Conservation (phyloP, 768 basidiomycete species). For the Ramaria rubella region DNA sequence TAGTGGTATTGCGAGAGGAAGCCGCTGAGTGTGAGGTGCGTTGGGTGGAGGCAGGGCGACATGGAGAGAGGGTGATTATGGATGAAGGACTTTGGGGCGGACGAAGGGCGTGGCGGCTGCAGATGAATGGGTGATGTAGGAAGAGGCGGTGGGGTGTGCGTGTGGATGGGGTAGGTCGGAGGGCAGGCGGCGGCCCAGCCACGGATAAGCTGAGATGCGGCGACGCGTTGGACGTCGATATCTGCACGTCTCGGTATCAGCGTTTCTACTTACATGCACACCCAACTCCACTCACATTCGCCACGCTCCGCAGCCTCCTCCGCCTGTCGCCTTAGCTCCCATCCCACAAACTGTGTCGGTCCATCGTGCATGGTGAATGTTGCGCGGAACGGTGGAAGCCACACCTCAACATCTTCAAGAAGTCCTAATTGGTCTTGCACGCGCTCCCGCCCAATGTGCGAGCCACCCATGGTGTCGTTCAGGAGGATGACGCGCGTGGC, state of each 20-base stretch:
- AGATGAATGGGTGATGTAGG: not conserved
- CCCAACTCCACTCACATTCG: conserved; percentile 22
- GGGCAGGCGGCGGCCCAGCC: conserved; percentile 30
- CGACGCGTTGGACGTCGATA: not conserved
- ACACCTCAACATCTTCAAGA: conserved; percentile 33
- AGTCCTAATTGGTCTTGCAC: conserved; percentile 28
- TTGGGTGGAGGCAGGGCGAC: conserved; percentile 45
- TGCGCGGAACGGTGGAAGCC: conserved; percentile 40
- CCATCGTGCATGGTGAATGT: conserved; percentile 40
- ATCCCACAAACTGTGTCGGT: conserved; percentile 34
- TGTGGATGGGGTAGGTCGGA: conserved; percentile 1
- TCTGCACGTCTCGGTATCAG: not conserved
- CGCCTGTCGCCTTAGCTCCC: conserved; percentile 25
- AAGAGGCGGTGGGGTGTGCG: not conserved
- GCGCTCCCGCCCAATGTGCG: conserved; percentile 17
- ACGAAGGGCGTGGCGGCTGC: conserved; percentile 1
- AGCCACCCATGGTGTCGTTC: conserved; percentile 13
- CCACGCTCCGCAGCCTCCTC: conserved; percentile 28
- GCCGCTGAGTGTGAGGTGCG: conserved; percentile 37
- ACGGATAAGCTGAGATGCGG: not conserved
- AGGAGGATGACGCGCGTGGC: conserved; percentile 14
- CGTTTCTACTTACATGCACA: not conserved
- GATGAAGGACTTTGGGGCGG: conserved; percentile 33
- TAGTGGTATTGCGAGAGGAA: conserved; percentile 38
- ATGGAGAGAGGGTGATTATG: conserved; percentile 41